Conservation (phyloP, 2,329 filamentous ascomycete genomes). For the Xylariales sp. region DNA sequence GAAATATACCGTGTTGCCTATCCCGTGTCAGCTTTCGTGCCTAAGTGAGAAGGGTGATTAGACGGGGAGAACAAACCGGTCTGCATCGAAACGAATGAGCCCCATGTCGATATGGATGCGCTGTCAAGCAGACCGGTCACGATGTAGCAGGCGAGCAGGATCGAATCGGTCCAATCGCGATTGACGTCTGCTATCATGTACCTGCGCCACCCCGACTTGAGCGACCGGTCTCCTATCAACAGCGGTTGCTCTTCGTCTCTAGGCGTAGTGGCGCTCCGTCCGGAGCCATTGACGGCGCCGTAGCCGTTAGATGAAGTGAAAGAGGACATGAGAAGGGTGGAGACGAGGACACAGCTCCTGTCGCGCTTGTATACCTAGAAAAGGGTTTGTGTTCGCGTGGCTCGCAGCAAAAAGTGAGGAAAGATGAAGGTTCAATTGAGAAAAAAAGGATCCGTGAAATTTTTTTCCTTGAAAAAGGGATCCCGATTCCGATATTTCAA, state of each 20-base stretch:
- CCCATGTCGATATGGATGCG: conserved; percentile 80
- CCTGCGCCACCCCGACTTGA: conserved; percentile 47
- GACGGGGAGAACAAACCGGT: conserved; percentile 64
- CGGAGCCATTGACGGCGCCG: conserved; percentile 40
- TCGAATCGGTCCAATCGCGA: conserved; percentile 72
- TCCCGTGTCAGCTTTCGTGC: conserved; percentile 20
- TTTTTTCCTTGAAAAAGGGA: neutral
- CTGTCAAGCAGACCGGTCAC: conserved; percentile 84
- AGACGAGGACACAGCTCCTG: neutral
- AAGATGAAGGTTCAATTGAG: neutral
- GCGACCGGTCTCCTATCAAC: conserved; percentile 37
- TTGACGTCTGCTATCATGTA: conserved; percentile 61
- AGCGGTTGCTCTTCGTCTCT: conserved; percentile 52
- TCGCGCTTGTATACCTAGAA: neutral
- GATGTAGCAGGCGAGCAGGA: conserved; percentile 78
- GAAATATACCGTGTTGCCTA: conserved; percentile 82
- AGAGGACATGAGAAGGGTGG: conserved; percentile 22
- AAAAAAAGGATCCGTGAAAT: neutral
- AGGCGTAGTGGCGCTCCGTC: conserved; percentile 23
- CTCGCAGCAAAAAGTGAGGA: neutral
- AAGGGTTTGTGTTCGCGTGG: neutral
- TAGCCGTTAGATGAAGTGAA: conserved; percentile 46
- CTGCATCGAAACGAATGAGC: conserved; percentile 86
- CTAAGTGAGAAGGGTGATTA: neutral
- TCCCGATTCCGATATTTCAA: conserved; percentile 2